Evolutionary conservation across 176 grass and related monocot genomes (phyloP).

Genomic region (Guadua angustifolia): DNA sequence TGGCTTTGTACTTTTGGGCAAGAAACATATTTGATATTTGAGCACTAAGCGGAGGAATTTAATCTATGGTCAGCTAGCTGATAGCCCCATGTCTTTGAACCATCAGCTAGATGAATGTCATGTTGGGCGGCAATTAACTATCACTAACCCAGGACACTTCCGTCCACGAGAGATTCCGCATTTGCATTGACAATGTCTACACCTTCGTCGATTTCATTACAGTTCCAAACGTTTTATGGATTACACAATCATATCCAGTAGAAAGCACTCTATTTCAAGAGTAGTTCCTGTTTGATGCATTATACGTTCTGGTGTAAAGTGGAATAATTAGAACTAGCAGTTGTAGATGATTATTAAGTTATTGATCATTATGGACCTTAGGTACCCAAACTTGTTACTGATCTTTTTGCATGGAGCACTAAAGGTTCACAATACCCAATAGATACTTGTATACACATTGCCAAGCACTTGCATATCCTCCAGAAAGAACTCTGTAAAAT

Average conservation of each 20-base stretch:
- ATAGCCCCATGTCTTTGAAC: slow-evolving; percentile 25
- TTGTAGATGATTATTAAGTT: no score
- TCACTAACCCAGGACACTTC: slow-evolving; percentile 29
- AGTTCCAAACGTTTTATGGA: background rate
- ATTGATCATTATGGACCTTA: no score
- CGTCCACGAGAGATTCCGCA: background rate
- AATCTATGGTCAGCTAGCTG: slow-evolving; percentile 46
- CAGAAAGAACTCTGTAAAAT: background rate
- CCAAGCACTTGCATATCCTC: no score
- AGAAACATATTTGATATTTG: slow-evolving; percentile 43
- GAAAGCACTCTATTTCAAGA: no score
- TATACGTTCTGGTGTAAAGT: no score
- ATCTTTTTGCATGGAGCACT: no score
- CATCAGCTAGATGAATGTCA: slow-evolving; percentile 17
- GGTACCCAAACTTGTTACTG: no score
- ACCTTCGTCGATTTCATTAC: background rate
- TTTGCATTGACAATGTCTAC: background rate
- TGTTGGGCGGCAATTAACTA: slow-evolving; percentile 26
- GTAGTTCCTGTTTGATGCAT: no score
- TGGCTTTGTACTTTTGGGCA: background rate
- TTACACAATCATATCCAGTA: no score
- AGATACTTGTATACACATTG: no score
- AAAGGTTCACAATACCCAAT: no score
- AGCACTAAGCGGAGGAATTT: slow-evolving; percentile 47
- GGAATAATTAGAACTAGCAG: no score